A percentile compares a stretch with the other conserved stretches of the same genome.
phyloP scores from a whole-genome alignment of 2,329 filamentous ascomycete species.

The Penicillium expansum region DNA sequence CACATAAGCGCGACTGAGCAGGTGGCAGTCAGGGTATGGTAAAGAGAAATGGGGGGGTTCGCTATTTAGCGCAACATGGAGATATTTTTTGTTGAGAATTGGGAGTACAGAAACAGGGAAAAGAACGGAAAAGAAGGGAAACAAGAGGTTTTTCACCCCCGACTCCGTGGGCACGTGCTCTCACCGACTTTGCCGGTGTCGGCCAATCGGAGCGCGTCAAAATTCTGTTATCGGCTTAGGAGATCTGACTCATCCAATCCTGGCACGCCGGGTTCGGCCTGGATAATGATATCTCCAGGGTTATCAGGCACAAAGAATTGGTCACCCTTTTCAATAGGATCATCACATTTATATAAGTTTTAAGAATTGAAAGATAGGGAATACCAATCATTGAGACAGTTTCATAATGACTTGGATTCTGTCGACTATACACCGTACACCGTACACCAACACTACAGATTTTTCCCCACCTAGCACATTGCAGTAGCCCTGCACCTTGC shows the following conservation, averaged over 20 bases:
- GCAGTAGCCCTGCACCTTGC: not conserved
- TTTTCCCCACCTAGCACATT: not conserved
- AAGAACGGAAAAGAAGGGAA: slow-evolving; percentile 9
- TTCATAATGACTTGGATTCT: not conserved
- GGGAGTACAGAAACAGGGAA: slow-evolving; percentile 14
- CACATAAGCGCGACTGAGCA: slow-evolving; percentile 69
- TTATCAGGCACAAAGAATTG: not conserved
- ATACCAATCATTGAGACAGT: not conserved
- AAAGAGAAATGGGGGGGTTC: slow-evolving; percentile 11
- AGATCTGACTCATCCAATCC: not conserved
- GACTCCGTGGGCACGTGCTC: slow-evolving; percentile 28
- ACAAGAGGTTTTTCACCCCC: slow-evolving; percentile 20
- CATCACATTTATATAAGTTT: not conserved
- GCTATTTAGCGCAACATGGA: slow-evolving; percentile 32
- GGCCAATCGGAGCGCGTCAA: slow-evolving; percentile 26
- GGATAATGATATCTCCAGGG: not conserved
- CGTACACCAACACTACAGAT: slow-evolving; percentile 1
- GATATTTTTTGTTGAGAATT: slow-evolving; percentile 8
- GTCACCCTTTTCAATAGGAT: slow-evolving; percentile 1
- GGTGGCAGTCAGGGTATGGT: slow-evolving; percentile 35
- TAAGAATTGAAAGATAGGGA: not conserved
- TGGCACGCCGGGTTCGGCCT: not conserved
- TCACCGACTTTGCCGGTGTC: slow-evolving; percentile 26
- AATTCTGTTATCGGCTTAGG: slow-evolving; percentile 22
- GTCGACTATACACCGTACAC: not conserved